These are phyloP conservation scores for Ceratobasidium sp. DNA, from an alignment of 1,284 basidiomycete species.

Conservation along the genomic window DNA sequence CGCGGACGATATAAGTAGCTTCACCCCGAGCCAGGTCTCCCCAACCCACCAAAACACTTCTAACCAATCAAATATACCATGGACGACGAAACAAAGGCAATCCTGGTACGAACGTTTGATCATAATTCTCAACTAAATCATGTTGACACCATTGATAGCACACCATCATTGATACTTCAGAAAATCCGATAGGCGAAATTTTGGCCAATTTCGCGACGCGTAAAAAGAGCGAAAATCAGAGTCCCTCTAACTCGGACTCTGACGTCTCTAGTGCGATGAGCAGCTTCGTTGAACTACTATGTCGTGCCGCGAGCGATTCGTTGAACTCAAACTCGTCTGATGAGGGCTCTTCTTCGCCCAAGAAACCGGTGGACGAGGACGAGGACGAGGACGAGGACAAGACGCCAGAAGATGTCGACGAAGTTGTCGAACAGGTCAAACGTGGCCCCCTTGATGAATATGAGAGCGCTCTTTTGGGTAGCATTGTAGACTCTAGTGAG, in stretches of 20 bases:
- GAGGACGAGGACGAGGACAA: background rate
- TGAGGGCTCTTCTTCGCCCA: background rate
- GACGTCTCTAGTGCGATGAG: too few species aligned
- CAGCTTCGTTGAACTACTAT: too few species aligned
- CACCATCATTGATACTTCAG: background rate
- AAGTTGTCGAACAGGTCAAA: constrained; percentile 80
- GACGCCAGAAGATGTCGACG: constrained; percentile 58
- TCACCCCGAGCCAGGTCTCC: too few species aligned
- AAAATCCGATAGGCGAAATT: constrained; percentile 6
- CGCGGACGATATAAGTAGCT: too few species aligned
- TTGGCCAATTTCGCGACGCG: too few species aligned
- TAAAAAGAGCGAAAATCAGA: too few species aligned
- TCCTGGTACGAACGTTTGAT: background rate
- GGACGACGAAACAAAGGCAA: constrained; percentile 24
- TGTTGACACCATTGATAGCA: background rate
- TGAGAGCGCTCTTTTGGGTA: constrained; percentile 81
- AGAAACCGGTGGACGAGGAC: background rate
- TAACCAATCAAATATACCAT: background rate
- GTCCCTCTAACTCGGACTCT: too few species aligned
- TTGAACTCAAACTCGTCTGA: too few species aligned
- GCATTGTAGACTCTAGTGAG: constrained; percentile 86
- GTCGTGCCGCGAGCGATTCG: too few species aligned
- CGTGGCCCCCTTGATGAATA: constrained; percentile 81
- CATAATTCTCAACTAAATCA: background rate
- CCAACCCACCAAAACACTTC: too few species aligned